Conservation (phyloP, 495 filamentous ascomycete genomes). For the Penicillium lagena region DNA sequence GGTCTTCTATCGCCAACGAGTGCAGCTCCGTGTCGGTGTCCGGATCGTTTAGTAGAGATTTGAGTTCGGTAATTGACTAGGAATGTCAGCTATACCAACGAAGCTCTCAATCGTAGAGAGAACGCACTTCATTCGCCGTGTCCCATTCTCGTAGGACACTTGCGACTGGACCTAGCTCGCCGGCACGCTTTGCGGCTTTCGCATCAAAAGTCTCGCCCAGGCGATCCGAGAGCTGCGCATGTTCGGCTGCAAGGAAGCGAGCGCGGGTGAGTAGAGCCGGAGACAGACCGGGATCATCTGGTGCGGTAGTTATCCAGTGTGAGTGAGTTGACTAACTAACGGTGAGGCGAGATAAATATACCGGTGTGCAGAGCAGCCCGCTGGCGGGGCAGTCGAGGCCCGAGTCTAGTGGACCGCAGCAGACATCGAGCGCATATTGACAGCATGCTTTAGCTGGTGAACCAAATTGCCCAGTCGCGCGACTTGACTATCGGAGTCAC, state of each 20-base stretch:
- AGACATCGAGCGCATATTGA: slow-evolving; percentile 30
- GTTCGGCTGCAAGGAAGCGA: slow-evolving; percentile 57
- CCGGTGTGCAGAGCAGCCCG: slow-evolving; percentile 19
- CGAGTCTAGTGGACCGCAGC: slow-evolving; percentile 13
- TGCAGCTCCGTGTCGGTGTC: slow-evolving; percentile 57
- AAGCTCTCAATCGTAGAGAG: background rate
- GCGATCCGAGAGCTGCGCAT: slow-evolving; percentile 54
- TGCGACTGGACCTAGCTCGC: slow-evolving; percentile 66
- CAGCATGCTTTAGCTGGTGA: slow-evolving; percentile 19
- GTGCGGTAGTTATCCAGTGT: slow-evolving; percentile 21
- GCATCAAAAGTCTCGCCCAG: slow-evolving; percentile 61
- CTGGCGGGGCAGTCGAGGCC: slow-evolving; percentile 10
- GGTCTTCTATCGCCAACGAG: slow-evolving; percentile 69
- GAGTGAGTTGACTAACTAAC: background rate
- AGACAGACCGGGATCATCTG: slow-evolving; percentile 38
- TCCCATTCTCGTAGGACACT: slow-evolving; percentile 63
- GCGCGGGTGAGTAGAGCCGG: slow-evolving; percentile 59
- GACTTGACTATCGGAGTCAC: too few relatives aligned
- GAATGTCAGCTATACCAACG: background rate
- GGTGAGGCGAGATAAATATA: slow-evolving; percentile 3
- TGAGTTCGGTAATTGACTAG: slow-evolving; percentile 52
- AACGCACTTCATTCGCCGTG: slow-evolving; percentile 32
- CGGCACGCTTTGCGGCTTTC: slow-evolving; percentile 65
- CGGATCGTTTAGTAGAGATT: slow-evolving; percentile 51
- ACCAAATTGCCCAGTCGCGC: too few relatives aligned